phyloP scores from a whole-genome alignment of 1,284 basidiomycete species.

The Cryptococcus sp. region DNA sequence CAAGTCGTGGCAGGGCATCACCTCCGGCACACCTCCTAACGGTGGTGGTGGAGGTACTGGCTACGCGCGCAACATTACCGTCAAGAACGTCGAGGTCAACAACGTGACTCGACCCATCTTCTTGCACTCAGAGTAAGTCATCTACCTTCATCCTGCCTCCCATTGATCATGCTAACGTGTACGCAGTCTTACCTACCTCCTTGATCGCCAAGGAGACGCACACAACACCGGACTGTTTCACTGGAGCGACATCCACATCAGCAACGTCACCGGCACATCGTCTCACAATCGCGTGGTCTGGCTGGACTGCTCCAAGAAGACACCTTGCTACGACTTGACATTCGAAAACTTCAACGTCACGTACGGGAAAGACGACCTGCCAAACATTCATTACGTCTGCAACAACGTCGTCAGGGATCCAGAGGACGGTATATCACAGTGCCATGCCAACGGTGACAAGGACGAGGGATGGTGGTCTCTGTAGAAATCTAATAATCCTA shows the following conservation, averaged over 20 bases:
- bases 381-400: conserved; percentile 34
- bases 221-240: conserved; percentile 32
- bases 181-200: conserved; percentile 25
- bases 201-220: conserved; percentile 17
- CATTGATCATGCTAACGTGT: not conserved
- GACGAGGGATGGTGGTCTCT: too few species aligned
- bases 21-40: conserved; percentile 63
- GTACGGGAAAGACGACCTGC: conserved; percentile 30
- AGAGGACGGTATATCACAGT: conserved; percentile 16
- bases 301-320: conserved; percentile 34
- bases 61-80: conserved; percentile 59
- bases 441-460: conserved; percentile 14
- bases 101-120: conserved; percentile 31
- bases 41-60: conserved; percentile 66
- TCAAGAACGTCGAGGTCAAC: conserved; percentile 55
- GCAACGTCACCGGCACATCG: conserved; percentile 31
- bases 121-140: conserved; percentile 30
- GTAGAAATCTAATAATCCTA: too few species aligned
- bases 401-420: conserved; percentile 29
- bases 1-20: conserved; percentile 64
- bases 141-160: not conserved
- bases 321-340: conserved; percentile 34
- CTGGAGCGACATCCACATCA: conserved; percentile 36
- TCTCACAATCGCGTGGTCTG: conserved; percentile 31
- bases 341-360: conserved; percentile 29